Evolutionary conservation across 2,329 filamentous ascomycete species (phyloP).

Genomic region (Apiospora kogelbergensis): DNA sequence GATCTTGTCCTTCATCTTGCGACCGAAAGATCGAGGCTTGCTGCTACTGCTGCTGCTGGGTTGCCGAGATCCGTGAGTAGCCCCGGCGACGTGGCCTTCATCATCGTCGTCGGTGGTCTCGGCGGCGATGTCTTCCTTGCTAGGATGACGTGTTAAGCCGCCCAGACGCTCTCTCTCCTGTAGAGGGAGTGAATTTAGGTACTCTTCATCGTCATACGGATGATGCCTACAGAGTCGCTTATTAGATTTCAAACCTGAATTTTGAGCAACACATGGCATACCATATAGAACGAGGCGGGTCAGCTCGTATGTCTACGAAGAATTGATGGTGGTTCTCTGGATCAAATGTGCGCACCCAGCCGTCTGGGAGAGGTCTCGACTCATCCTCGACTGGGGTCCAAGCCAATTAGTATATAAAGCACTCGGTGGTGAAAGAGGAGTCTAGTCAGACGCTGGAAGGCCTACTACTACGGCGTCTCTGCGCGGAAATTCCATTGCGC

Average conservation of each 20-base stretch:
- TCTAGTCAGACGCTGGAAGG: neutral
- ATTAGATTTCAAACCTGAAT: neutral
- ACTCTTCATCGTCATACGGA: slow-evolving; percentile 59
- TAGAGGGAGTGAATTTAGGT: slow-evolving; percentile 45
- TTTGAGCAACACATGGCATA: neutral
- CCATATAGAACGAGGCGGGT: slow-evolving; percentile 58
- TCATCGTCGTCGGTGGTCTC: slow-evolving; percentile 50
- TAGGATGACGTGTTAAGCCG: slow-evolving; percentile 32
- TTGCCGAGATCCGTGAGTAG: too few species aligned
- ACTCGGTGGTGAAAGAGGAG: neutral
- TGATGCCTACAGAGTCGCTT: slow-evolving; percentile 40
- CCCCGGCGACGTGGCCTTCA: slow-evolving; percentile 27
- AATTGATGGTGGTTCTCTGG: slow-evolving; percentile 55
- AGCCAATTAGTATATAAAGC: neutral
- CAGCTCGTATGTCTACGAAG: slow-evolving; percentile 57
- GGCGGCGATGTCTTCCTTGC: slow-evolving; percentile 39
- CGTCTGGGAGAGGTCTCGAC: slow-evolving; percentile 49
- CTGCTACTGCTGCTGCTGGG: slow-evolving; percentile 23
- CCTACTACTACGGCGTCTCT: neutral
- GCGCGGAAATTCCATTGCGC: neutral
- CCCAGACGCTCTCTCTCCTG: slow-evolving; percentile 49
- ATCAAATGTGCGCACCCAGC: slow-evolving; percentile 60
- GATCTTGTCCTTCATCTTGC: slow-evolving; percentile 59
- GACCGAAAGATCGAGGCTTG: slow-evolving; percentile 44
- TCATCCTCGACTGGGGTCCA: slow-evolving; percentile 53